Evolutionary conservation across 2,329 filamentous ascomycete genomes (phyloP).

Genomic region (Epichloe baconii): DNA sequence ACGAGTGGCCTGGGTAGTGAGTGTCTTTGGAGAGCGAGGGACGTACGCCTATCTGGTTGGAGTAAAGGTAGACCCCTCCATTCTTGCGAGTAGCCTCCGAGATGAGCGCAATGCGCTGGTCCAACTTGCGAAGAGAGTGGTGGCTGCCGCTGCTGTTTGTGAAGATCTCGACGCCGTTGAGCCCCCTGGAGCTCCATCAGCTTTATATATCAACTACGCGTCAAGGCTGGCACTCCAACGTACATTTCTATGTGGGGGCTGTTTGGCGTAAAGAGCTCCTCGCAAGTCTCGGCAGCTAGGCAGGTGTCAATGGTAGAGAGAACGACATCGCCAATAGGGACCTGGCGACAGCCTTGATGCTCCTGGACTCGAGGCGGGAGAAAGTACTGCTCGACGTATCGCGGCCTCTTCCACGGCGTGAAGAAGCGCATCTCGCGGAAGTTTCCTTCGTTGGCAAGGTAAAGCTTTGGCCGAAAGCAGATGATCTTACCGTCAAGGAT

Average conservation of each 20-base stretch:
- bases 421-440: slow-evolving; percentile 25
- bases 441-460: slow-evolving; percentile 22
- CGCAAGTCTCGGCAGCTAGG: slow-evolving; percentile 16
- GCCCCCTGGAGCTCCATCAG: slow-evolving; percentile 1
- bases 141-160: slow-evolving; percentile 5
- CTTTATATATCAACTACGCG: not conserved
- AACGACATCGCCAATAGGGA: slow-evolving; percentile 26
- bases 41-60: slow-evolving; percentile 3
- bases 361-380: slow-evolving; percentile 17
- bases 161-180: slow-evolving; percentile 6
- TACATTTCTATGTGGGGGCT: slow-evolving; percentile 13
- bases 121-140: slow-evolving; percentile 4
- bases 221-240: not conserved
- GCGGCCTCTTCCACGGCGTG: slow-evolving; percentile 22
- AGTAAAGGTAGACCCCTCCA: slow-evolving; percentile 4
- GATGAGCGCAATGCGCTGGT: slow-evolving; percentile 4
- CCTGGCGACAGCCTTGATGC: slow-evolving; percentile 20
- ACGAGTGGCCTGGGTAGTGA: not conserved
- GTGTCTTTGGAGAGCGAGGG: not conserved
- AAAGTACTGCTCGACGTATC: slow-evolving; percentile 21
- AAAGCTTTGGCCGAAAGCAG: slow-evolving; percentile 34
- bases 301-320: slow-evolving; percentile 26
- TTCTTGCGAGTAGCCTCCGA: slow-evolving; percentile 4
- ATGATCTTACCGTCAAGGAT: slow-evolving; percentile 50
- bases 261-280: slow-evolving; percentile 4